Percentiles rank a stretch among this genome's conserved stretches.
Conservation (phyloP, 73 alveolate genomes). For the Paramecium biaurelia region DNA sequence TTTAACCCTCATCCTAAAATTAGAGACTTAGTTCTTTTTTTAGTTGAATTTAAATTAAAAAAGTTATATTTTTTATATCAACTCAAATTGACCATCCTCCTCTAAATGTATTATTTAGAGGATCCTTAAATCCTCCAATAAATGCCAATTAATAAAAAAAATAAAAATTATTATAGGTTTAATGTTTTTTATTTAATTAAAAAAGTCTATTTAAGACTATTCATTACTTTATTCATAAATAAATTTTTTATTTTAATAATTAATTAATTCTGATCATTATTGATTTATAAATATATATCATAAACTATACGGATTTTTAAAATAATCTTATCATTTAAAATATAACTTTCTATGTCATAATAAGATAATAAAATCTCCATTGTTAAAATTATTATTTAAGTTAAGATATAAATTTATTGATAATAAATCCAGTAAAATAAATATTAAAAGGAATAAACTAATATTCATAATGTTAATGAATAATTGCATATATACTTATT, state of each 20-base stretch:
- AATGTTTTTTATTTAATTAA: not conserved
- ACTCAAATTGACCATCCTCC: not conserved
- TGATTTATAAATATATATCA: not conserved
- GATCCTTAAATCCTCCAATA: not conserved
- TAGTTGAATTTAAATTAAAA: too few species aligned
- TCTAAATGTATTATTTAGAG: too few species aligned
- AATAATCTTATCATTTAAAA: not conserved
- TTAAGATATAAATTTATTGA: not conserved
- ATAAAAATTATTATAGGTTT: not conserved
- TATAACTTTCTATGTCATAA: too few species aligned
- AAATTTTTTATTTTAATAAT: not conserved
- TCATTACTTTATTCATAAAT: not conserved
- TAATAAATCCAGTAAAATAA: constrained; percentile 71
- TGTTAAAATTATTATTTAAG: too few species aligned
- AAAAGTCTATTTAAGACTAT: not conserved
- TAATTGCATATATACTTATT: too few species aligned
- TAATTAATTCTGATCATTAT: not conserved
- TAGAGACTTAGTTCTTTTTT: too few species aligned
- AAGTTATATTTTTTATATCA: too few species aligned
- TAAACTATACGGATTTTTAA: not conserved
- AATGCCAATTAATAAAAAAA: not conserved
- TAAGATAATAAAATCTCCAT: too few species aligned
- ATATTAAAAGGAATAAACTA: not conserved
- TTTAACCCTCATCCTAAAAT: not conserved
- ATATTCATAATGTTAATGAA: constrained; percentile 20